A percentile compares a stretch with the other conserved stretches of the same genome.
These are phyloP conservation scores for Yamadazyma diospyri DNA, from an alignment of 1,139 yeast species.

Conservation along the genomic window DNA sequence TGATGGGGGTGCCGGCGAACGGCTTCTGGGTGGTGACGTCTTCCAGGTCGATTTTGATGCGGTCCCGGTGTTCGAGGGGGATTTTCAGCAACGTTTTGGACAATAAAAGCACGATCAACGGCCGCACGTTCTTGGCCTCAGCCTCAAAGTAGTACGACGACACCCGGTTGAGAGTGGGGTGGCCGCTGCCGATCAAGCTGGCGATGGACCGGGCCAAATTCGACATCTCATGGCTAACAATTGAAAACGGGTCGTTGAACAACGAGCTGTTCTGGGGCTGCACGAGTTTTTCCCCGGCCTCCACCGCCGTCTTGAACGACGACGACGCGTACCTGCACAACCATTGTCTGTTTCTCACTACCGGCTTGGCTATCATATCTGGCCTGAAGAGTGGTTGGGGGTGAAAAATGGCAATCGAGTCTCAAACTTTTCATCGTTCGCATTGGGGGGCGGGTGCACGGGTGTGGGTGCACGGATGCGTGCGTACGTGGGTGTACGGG, in stretches of 20 bases:
- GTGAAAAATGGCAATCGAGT: conserved; percentile 1
- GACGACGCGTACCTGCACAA: neutral
- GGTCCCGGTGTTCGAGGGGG: conserved; percentile 64
- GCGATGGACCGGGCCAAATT: conserved; percentile 85
- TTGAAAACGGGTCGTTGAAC: conserved; percentile 74
- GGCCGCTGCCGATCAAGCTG: conserved; percentile 82
- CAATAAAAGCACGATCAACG: conserved; percentile 77
- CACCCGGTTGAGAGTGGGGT: conserved; percentile 86
- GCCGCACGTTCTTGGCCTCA: conserved; percentile 94
- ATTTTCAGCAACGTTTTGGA: conserved; percentile 79
- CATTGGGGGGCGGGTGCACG: no score
- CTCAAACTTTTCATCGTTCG: no score
- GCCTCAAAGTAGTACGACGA: conserved; percentile 92
- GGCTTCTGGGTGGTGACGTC: conserved; percentile 67
- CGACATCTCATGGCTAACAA: conserved; percentile 95
- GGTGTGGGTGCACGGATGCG: no score
- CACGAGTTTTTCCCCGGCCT: conserved; percentile 76
- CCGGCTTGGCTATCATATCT: no score
- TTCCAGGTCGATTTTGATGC: conserved; percentile 55
- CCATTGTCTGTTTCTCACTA: neutral
- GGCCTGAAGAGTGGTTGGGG: no score
- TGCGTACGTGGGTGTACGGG: no score
- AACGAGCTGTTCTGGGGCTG: conserved; percentile 58
- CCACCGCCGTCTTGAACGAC: conserved; percentile 54
- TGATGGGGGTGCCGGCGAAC: conserved; percentile 48